Evolutionary conservation across 169 alveolate species (phyloP), one percentile per base, ranked within the genome.

Genomic region (Eimeria sp.): DNA sequence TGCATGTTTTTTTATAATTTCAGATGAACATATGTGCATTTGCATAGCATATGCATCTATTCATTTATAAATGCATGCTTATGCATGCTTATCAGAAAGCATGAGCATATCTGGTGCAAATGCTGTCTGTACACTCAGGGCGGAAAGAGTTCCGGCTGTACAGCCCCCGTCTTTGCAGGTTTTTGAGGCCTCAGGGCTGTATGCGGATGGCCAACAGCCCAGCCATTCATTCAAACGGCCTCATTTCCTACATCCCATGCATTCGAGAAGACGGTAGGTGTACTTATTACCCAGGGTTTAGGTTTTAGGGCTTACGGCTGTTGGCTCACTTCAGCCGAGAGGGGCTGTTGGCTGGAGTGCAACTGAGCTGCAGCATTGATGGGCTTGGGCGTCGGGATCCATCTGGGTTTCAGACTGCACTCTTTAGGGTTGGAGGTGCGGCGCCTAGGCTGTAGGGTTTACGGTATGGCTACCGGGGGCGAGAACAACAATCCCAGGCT

Each of bases 111-210:
- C 1, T 58, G 67, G 14, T 10, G 14, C 5, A 58, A 16, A 14
- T 58, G n/a, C 5, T 5, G 45, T 20, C 16, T 49, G 72, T 25
- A 16, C 11, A 25, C 27, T 6, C 57, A 83, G 91, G 91, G 6
- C 40, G 86, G 89, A 86, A 94, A 70, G 78, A 58, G 61, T 94
- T 86, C 47, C 76, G 94, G n/a, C 86, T 94, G 45, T 94, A 94
- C 84, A 92, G 95, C 58, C 95, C 95, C 30, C 82, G 87, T n/a
- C 78, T 61, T 10, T 58, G 72, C 49, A 54, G 40, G 7, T 57
- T 40, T 5, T 30, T 86, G 65, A 73, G 47, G 65, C 67, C 93
- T 16, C 40, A 16, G 27, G 93, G 93, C 65, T 61, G 40, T 65
- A 57, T 76, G 40, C 20, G n/a, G 82, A 18, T 40, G 6, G 0